A percentile compares a stretch with the other conserved stretches of the same genome.
phyloP scores from a whole-genome alignment of 495 filamentous ascomycete genomes.

The Penicillium verhagenii region DNA sequence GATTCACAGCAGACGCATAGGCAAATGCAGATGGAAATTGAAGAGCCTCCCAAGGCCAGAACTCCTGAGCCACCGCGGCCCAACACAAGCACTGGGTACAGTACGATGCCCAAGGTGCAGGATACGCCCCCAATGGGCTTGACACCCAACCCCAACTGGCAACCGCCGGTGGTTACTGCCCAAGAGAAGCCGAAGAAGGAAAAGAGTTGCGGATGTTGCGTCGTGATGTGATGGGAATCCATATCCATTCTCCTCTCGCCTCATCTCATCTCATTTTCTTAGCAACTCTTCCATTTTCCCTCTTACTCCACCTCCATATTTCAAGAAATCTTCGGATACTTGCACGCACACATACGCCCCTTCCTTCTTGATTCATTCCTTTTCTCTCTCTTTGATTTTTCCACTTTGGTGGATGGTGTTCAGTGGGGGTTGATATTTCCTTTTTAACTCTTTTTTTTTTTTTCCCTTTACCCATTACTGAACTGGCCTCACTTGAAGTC shows the following conservation, averaged over 20 bases:
- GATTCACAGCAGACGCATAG: not conserved
- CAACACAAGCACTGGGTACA: slow-evolving; percentile 45
- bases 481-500: slow-evolving; percentile 2
- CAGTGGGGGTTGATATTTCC: slow-evolving; percentile 22
- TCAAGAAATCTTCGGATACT: slow-evolving; percentile 15
- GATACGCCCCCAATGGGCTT: slow-evolving; percentile 38
- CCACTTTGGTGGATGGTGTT: slow-evolving; percentile 42
- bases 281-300: not conserved
- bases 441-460: no score
- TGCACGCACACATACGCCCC: slow-evolving; percentile 4
- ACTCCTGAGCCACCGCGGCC: slow-evolving; percentile 39
- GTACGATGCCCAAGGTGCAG: slow-evolving; percentile 54
- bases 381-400: slow-evolving; percentile 20
- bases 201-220: slow-evolving; percentile 51
- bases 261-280: not conserved
- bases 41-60: slow-evolving; percentile 32
- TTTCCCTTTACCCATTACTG: no score
- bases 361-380: slow-evolving; percentile 1
- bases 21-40: slow-evolving; percentile 8
- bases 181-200: slow-evolving; percentile 40
- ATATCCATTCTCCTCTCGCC: not conserved
- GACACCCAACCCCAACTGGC: slow-evolving; percentile 35
- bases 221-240: slow-evolving; percentile 46
- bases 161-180: slow-evolving; percentile 40
- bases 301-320: slow-evolving; percentile 1